phyloP scores from a whole-genome alignment of 2,329 filamentous ascomycete genomes.

The Sclerotinia minor region DNA sequence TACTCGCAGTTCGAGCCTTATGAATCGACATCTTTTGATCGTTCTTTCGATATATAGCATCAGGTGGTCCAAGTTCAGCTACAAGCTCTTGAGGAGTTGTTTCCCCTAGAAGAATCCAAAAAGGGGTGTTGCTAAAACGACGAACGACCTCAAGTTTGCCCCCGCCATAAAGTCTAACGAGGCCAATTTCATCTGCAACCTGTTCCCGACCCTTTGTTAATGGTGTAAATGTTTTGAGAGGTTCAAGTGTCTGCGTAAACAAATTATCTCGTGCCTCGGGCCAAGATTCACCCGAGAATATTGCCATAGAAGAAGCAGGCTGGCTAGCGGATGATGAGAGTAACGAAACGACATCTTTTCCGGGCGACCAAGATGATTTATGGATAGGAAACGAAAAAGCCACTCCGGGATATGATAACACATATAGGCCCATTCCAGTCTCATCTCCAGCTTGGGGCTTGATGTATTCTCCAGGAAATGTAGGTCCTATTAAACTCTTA shows the following conservation, averaged over 20 bases:
- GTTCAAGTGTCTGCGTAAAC: conserved; percentile 73
- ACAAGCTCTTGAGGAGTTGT: conserved; percentile 92
- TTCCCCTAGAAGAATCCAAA: conserved; percentile 75
- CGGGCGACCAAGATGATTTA: conserved; percentile 69
- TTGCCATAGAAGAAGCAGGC: conserved; percentile 80
- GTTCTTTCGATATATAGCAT: conserved; percentile 90
- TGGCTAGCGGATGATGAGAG: conserved; percentile 76
- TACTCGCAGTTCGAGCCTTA: conserved; percentile 57
- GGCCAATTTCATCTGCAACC: conserved; percentile 84
- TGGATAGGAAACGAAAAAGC: conserved; percentile 87
- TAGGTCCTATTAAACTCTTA: conserved; percentile 87
- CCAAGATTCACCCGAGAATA: conserved; percentile 92
- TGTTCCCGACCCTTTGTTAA: conserved; percentile 72
- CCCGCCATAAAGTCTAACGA: conserved; percentile 74
- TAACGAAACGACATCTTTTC: conserved; percentile 80
- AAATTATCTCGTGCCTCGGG: conserved; percentile 73
- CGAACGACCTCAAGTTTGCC: conserved; percentile 77
- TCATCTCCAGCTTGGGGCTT: conserved; percentile 56
- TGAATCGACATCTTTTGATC: conserved; percentile 89
- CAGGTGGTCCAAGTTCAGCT: conserved; percentile 86
- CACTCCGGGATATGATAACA: conserved; percentile 91
- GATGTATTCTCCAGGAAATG: conserved; percentile 91
- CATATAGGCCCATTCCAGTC: conserved; percentile 70
- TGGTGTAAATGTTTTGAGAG: conserved; percentile 70
- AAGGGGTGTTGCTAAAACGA: conserved; percentile 63